phyloP scores from a whole-genome alignment of 1,284 basidiomycete genomes.

The Taiwanofungus camphoratus region DNA sequence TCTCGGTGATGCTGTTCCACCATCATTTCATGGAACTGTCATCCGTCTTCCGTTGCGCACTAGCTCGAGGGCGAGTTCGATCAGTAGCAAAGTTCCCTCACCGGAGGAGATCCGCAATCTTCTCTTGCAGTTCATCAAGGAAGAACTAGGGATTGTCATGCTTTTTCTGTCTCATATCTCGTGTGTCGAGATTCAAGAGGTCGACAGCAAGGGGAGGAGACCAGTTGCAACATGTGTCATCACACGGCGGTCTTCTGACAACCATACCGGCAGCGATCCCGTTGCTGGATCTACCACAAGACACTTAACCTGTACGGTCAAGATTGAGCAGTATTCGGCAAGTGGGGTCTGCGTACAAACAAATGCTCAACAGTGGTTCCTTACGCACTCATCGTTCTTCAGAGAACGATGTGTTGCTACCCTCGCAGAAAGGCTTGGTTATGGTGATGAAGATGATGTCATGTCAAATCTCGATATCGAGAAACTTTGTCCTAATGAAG shows the following conservation, averaged over 20 bases:
- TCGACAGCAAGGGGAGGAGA: slow-evolving; percentile 24
- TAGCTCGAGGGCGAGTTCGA: slow-evolving; percentile 21
- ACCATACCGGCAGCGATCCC: not conserved
- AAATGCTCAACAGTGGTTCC: slow-evolving; percentile 18
- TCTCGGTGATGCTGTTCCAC: slow-evolving; percentile 7
- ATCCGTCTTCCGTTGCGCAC: slow-evolving; percentile 42
- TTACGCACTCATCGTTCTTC: slow-evolving; percentile 25
- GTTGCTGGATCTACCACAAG: not conserved
- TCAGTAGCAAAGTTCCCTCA: slow-evolving; percentile 30
- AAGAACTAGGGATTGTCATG: slow-evolving; percentile 37
- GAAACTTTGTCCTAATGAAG: slow-evolving; percentile 31
- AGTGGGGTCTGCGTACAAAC: not conserved
- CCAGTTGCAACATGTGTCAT: slow-evolving; percentile 13
- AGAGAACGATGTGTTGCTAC: slow-evolving; percentile 18
- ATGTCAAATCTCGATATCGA: slow-evolving; percentile 26
- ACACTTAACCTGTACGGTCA: not conserved
- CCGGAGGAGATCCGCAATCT: slow-evolving; percentile 31
- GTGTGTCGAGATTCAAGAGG: slow-evolving; percentile 34
- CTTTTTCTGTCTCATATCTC: slow-evolving; percentile 40
- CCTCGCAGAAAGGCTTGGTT: slow-evolving; percentile 21
- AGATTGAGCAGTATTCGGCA: slow-evolving; percentile 1
- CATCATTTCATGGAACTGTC: slow-evolving; percentile 35
- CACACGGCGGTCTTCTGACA: slow-evolving; percentile 9
- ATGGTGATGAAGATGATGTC: slow-evolving; percentile 15
- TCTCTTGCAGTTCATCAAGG: slow-evolving; percentile 34